Percentiles rank a stretch among this genome's conserved stretches.
Conservation (phyloP, 345 rosid species). For the Camelina laxa region DNA sequence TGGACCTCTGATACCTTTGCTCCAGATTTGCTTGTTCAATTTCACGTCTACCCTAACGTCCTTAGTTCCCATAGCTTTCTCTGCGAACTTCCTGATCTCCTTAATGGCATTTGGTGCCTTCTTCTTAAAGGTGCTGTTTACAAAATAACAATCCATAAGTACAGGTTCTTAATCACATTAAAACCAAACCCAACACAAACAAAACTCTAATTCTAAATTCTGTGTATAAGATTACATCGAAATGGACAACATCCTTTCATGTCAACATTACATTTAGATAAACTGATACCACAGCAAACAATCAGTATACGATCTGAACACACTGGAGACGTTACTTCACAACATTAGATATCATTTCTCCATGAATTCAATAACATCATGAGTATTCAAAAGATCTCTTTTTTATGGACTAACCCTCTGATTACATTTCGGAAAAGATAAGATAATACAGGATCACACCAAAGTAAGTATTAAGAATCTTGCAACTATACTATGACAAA, state of each 20-base stretch:
- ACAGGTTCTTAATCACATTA: background rate
- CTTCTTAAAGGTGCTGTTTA: slow-evolving; percentile 79
- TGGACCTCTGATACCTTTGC: slow-evolving; percentile 78
- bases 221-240: background rate
- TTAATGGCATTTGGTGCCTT: slow-evolving; percentile 89
- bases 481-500: background rate
- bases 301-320: background rate
- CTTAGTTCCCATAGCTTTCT: slow-evolving; percentile 71
- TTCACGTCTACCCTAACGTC: slow-evolving; percentile 84
- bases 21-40: slow-evolving; percentile 84
- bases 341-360: background rate
- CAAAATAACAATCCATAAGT: background rate
- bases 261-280: background rate
- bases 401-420: background rate
- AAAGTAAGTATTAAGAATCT: background rate
- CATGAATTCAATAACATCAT: background rate
- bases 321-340: background rate
- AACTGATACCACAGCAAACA: background rate
- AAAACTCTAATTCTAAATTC: background rate
- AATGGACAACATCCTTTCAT: background rate
- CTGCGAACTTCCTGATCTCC: slow-evolving; percentile 82
- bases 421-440: background rate
- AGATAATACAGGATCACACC: background rate
- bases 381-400: background rate
- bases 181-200: background rate